Evolutionary conservation across 179 eudicot genomes (phyloP).

Genomic region (Amaranthus tricolor): DNA sequence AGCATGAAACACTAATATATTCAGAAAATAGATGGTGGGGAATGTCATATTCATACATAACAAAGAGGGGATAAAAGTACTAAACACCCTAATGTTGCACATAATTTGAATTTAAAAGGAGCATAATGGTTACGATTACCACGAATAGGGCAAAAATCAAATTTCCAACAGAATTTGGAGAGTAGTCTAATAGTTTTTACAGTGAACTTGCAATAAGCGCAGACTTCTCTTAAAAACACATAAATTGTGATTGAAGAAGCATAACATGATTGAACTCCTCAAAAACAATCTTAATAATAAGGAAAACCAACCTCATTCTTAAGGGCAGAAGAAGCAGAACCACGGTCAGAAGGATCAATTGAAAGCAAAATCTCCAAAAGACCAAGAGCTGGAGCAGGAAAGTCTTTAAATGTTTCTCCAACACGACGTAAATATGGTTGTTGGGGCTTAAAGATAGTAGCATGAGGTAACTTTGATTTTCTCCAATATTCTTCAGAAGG

Average conservation of each 20-base stretch:
- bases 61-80: no score
- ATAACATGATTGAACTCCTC: not conserved
- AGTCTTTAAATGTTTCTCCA: conserved; percentile 64
- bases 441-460: conserved; percentile 84
- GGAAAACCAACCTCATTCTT: conserved; percentile 57
- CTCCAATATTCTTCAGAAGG: conserved; percentile 96
- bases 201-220: not conserved
- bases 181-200: not conserved
- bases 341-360: conserved; percentile 77
- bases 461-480: conserved; percentile 83
- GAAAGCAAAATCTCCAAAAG: conserved; percentile 74
- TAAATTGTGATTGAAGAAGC: not conserved
- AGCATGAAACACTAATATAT: no score
- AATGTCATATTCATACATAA: no score
- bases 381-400: conserved; percentile 63
- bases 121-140: not conserved
- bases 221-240: not conserved
- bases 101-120: no score
- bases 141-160: not conserved
- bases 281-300: conserved; percentile 5
- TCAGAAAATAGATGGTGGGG: no score
- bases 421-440: conserved; percentile 72
- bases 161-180: not conserved
- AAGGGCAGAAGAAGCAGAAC: conserved; percentile 68
- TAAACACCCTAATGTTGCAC: no score